Evolutionary conservation across 2,329 filamentous ascomycete genomes (phyloP), one percentile per base, ranked within the genome.

Genomic region (Neocatenulostroma microsporum): DNA sequence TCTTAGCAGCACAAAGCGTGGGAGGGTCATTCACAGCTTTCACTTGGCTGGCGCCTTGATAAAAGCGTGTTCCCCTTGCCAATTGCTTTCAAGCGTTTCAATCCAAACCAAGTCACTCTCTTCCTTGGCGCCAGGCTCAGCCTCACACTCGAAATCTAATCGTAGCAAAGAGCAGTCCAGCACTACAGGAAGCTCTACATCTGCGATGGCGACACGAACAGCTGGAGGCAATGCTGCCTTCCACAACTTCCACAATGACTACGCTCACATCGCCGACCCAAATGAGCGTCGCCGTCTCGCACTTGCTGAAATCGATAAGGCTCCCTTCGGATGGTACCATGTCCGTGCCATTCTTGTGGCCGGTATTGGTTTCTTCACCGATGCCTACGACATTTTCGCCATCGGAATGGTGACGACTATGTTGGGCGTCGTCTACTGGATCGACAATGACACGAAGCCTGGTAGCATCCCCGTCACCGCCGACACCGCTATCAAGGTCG

Each of bases 281-380:
- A 85, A 86, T 48, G 83, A 89, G 69, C 79, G 84, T 38, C 74
- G 84, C 48, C 76, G 84, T 45, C 76, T 85, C 21, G 84, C 84
- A 27, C 79, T 91, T 35, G 82, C 82, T 24, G 81, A 88, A 62
- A 81, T 89, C 49, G 84, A 89, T 66, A 81, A 81, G 64, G 83
- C 82, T 8, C 79, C 79, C 3, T 88, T 89, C 43, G 81, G 84
- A 54, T 89, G 84, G 83, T 85, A 87, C 57, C 84, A 91, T 55
- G 75, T 88, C 40, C 75, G 84, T 26, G 81, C 84, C 40, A 74
- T 84, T 36, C 64, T 84, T 7, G 84, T 89, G 17, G 84, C 84
- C 20, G 84, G 85, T 51, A 81, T 89, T 44, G 85, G 84, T 50
- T 91, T 93, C 75, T 91, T 91, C 63, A 89, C 84, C 12, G 85